Evolutionary conservation across 192 early-diverging fungal species (phyloP).

Genomic region (Backusella psychrophila): DNA sequence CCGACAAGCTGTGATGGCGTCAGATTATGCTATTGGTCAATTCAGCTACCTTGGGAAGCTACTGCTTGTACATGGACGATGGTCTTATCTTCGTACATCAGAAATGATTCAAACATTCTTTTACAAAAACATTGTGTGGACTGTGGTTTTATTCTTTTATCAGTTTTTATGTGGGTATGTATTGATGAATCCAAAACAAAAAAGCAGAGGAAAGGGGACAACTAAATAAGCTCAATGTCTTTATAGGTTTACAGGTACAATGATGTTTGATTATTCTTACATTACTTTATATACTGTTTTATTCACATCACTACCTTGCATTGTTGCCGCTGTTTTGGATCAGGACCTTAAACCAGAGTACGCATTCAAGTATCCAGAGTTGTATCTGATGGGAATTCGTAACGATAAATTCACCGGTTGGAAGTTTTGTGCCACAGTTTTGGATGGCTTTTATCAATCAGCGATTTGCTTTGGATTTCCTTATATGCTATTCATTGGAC

Average conservation of each 20-base stretch:
- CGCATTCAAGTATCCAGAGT: constrained; percentile 63
- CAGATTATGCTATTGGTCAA: constrained; percentile 73
- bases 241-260: constrained; percentile 65
- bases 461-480: constrained; percentile 57
- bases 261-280: constrained; percentile 75
- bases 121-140: constrained; percentile 71
- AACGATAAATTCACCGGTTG: constrained; percentile 59
- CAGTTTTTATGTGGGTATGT: constrained; percentile 75
- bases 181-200: not conserved
- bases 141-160: constrained; percentile 72
- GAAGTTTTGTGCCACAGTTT: constrained; percentile 57
- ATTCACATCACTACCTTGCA: constrained; percentile 71
- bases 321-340: constrained; percentile 68
- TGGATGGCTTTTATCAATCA: constrained; percentile 66
- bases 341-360: constrained; percentile 62
- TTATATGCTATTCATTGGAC: constrained; percentile 44
- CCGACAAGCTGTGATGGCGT: constrained; percentile 70
- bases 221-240: not conserved
- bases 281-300: constrained; percentile 76
- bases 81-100: constrained; percentile 54
- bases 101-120: constrained; percentile 69
- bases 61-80: constrained; percentile 71
- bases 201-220: too few relatives aligned
- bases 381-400: constrained; percentile 66
- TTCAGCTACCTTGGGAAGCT: constrained; percentile 62